Conservation (phyloP, 208 protist genomes). For the Phytomonas sp. region DNA sequence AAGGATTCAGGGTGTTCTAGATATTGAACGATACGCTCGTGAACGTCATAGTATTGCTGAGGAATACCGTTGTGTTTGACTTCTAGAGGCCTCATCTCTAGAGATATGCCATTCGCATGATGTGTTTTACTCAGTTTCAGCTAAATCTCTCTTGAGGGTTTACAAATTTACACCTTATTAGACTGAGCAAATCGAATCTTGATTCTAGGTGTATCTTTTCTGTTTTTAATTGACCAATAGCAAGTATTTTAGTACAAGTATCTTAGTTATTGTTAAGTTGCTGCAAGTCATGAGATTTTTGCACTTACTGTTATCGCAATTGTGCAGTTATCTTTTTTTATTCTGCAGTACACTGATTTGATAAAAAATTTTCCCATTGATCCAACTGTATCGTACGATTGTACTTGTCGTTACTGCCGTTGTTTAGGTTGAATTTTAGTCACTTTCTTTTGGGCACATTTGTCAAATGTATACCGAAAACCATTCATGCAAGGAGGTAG, state of each 20-base stretch:
- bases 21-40: background rate
- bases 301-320: conserved; percentile 1
- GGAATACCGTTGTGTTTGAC: background rate
- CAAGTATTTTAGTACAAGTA: background rate
- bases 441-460: background rate
- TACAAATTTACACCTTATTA: background rate
- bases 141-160: conserved; percentile 1
- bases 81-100: background rate
- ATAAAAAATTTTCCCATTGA: background rate
- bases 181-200: background rate
- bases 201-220: background rate
- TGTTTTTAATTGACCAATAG: background rate
- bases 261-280: background rate
- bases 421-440: background rate
- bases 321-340: background rate
- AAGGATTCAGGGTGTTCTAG: background rate
- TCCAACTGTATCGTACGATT: background rate
- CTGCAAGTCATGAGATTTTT: conserved; percentile 3
- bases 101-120: background rate
- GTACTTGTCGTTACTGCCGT: background rate
- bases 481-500: background rate
- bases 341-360: conserved; percentile 1
- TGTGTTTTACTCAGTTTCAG: background rate
- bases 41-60: background rate
- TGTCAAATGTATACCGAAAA: background rate